Evolutionary conservation across 1,139 yeast genomes (phyloP).

Genomic region (Magnusiomyces sp.): DNA sequence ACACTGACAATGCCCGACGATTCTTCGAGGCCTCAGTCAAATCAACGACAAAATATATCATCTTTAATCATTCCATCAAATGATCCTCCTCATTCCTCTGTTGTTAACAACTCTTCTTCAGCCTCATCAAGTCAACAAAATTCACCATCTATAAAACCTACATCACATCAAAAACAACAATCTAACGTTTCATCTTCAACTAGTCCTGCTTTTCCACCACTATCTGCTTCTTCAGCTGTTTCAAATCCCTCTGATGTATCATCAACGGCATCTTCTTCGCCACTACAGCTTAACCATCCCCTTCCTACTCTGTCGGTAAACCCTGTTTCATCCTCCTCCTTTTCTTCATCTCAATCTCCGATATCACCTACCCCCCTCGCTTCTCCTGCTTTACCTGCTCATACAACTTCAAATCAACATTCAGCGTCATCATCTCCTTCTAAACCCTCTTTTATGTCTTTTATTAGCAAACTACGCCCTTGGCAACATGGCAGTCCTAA

Average conservation of each 20-base stretch:
- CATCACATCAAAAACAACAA: no score
- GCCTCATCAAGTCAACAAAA: no score
- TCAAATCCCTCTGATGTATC: neutral
- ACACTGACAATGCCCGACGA: no score
- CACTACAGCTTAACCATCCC: neutral
- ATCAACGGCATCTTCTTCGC: neutral
- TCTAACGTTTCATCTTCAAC: no score
- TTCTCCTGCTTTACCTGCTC: neutral
- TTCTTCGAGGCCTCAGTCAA: no score
- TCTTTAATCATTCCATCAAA: no score
- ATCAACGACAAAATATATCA: no score
- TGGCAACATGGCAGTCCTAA: constrained; percentile 2
- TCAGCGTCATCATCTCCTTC: constrained; percentile 26
- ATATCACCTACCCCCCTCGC: constrained; percentile 1
- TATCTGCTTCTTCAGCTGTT: neutral
- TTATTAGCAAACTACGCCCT: constrained; percentile 30
- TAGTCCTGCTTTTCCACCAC: constrained; percentile 1
- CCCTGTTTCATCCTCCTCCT: neutral
- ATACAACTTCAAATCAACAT: neutral
- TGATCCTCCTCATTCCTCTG: no score
- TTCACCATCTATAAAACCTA: no score
- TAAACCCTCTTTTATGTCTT: constrained; percentile 30
- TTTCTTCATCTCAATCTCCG: neutral
- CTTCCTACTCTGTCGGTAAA: neutral
- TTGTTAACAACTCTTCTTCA: no score